A percentile compares a stretch with the other conserved stretches of the same genome.
These are phyloP conservation scores for Penicillium brevicompactum DNA, from an alignment of 2,329 filamentous ascomycete genomes.

Conservation along the genomic window DNA sequence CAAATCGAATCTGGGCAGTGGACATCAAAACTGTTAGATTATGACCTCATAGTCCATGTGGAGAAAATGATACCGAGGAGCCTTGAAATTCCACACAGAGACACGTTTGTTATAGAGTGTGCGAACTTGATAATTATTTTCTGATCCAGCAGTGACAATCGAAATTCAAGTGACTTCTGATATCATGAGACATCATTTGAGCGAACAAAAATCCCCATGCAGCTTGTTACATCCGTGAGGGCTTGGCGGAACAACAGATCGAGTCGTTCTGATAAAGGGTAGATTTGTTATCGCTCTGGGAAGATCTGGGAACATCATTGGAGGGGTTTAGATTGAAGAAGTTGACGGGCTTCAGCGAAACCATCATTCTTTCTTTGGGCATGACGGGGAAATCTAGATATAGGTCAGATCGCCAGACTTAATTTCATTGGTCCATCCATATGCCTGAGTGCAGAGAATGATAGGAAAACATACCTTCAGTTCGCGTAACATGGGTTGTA, in stretches of 20 bases:
- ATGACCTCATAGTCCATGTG: too few species aligned
- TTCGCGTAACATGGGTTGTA: slow-evolving; percentile 33
- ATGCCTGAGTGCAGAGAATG: background rate
- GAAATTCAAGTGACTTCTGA: too few species aligned
- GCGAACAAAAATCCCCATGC: background rate
- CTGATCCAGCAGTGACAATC: too few species aligned
- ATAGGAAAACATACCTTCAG: slow-evolving; percentile 16
- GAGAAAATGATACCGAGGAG: too few species aligned
- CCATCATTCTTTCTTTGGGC: slow-evolving; percentile 44
- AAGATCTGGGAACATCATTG: slow-evolving; percentile 14
- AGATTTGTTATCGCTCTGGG: background rate
- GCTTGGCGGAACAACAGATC: background rate
- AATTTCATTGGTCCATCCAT: too few species aligned
- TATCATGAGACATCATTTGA: too few species aligned
- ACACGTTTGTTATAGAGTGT: too few species aligned
- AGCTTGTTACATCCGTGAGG: background rate
- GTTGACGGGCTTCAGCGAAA: slow-evolving; percentile 31
- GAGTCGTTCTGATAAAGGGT: background rate
- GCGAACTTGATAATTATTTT: too few species aligned
- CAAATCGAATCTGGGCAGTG: too few species aligned
- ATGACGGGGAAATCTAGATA: slow-evolving; percentile 30
- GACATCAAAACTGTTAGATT: too few species aligned
- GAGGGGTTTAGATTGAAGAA: slow-evolving; percentile 31
- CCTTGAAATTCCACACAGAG: too few species aligned
- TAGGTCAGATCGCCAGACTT: background rate